Evolutionary conservation across 768 basidiomycete genomes (phyloP), one percentile per base, ranked within the genome.

Genomic region (Cyclocybe cylindracea): DNA sequence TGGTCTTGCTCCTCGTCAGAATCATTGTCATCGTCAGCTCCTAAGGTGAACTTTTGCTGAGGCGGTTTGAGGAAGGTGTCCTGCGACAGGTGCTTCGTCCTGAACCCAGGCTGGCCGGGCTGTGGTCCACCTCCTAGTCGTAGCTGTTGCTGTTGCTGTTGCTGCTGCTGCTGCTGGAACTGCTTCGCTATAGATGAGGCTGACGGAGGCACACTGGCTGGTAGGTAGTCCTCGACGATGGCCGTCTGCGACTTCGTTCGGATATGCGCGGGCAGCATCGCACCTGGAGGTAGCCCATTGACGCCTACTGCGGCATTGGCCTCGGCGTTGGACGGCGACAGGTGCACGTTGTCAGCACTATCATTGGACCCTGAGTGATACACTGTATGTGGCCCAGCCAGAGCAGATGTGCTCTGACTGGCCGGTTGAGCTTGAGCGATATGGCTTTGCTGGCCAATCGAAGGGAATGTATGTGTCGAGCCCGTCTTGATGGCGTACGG

Each of bases 211-310:
- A 16, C 50, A 16, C 29, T 44, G 16, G 5, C 24, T 24, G 56
- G 56, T 7, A 51, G 38, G 29, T 51, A 78, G 56, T 86, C 76
- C 51, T 93, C 89, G n/a, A 94, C 83, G 52, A 94, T 82, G 2
- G 91, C 91, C 2, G 86, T 87, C 65, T 94, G 91, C 32, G 90
- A 92, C 71, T 85, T 84, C 14, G 85, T 90, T 41, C 91, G 83
- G 33, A 80, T 72, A 63, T 89, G 88, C 13, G 76, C 70, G 9
- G 87, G 84, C 38, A 80, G 74, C 79, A 84, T 82, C 4, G 86
- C 86, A 10, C 89, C 87, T 4, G 79, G 76, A 0, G 87, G 85
- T 29, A 78, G 61, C 2, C 51, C 62, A 44, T 63, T 61, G 18
- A 37, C 34, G 18, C 58, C 62, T 10, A 62, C 42, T 4, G 59